Evolutionary conservation across 1,284 basidiomycete genomes (phyloP).

Genomic region (Puccinia novopanici): DNA sequence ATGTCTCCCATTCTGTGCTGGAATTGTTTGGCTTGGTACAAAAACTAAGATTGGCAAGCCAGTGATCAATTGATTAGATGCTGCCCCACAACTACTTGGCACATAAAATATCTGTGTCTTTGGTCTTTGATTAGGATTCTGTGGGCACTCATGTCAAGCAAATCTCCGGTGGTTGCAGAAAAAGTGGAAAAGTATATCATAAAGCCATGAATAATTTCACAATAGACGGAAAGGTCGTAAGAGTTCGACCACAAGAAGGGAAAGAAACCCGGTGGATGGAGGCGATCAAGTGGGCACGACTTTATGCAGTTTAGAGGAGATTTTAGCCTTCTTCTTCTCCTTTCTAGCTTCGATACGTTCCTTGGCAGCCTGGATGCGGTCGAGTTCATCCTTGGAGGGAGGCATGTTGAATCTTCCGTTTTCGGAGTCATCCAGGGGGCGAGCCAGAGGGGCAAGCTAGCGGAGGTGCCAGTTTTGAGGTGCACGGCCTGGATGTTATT

Average conservation of each 20-base stretch:
- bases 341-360: neutral
- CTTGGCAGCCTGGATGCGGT: slow-evolving; percentile 1
- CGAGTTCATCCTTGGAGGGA: neutral
- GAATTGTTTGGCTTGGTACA: too few relatives aligned
- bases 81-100: too few relatives aligned
- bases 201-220: neutral
- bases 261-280: neutral
- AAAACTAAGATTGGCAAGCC: too few relatives aligned
- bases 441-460: slow-evolving; percentile 87
- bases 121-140: too few relatives aligned
- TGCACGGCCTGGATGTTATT: slow-evolving; percentile 85
- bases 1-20: too few relatives aligned
- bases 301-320: neutral
- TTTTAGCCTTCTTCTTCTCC: slow-evolving; percentile 1
- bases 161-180: too few relatives aligned
- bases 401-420: slow-evolving; percentile 5
- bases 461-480: slow-evolving; percentile 83
- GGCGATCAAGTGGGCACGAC: neutral
- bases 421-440: slow-evolving; percentile 11
- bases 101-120: too few relatives aligned
- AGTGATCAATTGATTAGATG: too few relatives aligned
- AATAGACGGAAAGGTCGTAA: neutral
- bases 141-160: too few relatives aligned
- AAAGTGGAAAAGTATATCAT: too few relatives aligned
- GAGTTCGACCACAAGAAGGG: neutral